A percentile compares a stretch with the other conserved stretches of the same genome.
Evolutionary conservation across 768 basidiomycete species (phyloP).

Genomic region (Naematelia encephala): DNA sequence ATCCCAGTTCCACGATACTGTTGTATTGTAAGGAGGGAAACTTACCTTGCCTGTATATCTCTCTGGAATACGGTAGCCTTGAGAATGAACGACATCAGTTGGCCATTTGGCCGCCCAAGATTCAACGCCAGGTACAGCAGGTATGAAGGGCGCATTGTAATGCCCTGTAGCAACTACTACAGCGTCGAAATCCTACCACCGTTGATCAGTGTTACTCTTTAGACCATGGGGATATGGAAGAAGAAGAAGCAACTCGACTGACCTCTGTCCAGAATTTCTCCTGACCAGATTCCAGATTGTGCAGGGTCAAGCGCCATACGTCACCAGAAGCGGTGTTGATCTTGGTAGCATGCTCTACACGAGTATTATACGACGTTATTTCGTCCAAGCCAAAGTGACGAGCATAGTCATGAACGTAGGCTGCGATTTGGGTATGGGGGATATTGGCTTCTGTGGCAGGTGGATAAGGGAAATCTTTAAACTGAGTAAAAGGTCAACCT

Average conservation of each 20-base stretch:
- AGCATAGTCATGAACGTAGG: constrained; percentile 55
- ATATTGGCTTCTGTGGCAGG: constrained; percentile 21
- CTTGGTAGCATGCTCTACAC: constrained; percentile 56
- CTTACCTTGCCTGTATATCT: constrained; percentile 48
- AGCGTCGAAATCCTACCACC: constrained; percentile 25
- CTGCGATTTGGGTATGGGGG: constrained; percentile 50
- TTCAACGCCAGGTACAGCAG: constrained; percentile 50
- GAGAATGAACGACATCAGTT: constrained; percentile 51
- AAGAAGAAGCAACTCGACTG: constrained; percentile 1
- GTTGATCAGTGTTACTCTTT: not conserved
- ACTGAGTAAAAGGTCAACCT: constrained; percentile 8
- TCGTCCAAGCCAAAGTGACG: constrained; percentile 54
- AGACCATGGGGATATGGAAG: not conserved
- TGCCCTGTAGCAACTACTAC: constrained; percentile 50
- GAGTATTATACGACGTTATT: constrained; percentile 57
- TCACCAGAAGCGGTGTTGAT: constrained; percentile 13
- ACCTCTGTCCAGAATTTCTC: constrained; percentile 33
- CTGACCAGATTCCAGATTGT: constrained; percentile 10
- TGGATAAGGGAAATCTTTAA: constrained; percentile 36
- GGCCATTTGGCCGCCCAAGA: constrained; percentile 53
- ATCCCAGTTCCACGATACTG: too few relatives aligned
- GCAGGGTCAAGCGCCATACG: constrained; percentile 17
- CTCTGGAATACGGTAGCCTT: constrained; percentile 55
- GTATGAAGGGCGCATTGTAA: constrained; percentile 33
- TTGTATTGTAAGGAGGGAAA: not conserved